Evolutionary conservation across 352 stramenopile genomes (phyloP), one percentile per base, ranked within the genome.

Genomic region (Phytophthora cactorum): DNA sequence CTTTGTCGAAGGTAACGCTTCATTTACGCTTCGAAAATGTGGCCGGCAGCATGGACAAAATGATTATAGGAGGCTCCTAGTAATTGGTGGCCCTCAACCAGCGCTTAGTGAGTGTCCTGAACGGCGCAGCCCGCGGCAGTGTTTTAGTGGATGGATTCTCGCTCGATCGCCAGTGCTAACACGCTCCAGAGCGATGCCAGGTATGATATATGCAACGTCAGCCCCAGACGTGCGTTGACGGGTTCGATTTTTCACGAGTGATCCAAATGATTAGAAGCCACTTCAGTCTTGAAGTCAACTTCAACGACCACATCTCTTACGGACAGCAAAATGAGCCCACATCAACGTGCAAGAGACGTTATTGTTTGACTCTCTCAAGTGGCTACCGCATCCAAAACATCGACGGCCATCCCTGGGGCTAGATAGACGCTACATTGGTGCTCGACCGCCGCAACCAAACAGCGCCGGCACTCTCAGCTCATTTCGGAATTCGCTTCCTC

Each of bases 401-500:
- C 36, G 36, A 43, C 12, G 10, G 3, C 12, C 36, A 43, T 43
- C 36, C 36, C n/a, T n/a, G 3, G 5, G 2, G 36, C 36, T 43
- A 43, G 36, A 43, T 43, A 43, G 36, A 43, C 36, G 36, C 36
- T 17, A 43, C 36, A 2, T 43, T 43, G 36, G 4, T 43, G 36
- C 5, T 39, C 34, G 34, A 9, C 34, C 34, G 34, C 9, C 34
- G 34, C 44, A 29, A n/a, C 31, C 43, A n/a, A 44, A 49, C 38
- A 5, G 38, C 25, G 31, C 31, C 17, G 10, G 44, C 53, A 27
- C 29, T 44, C 29, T 44, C 32, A 28, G 61, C 38, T 75, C 66
- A 78, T 72, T 75, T 64, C 45, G 46, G 55, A 60, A 78, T 72
- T 72, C 38, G 14, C 49, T 27, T 41, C 29, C 61, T 67, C 61